Conservation (phyloP, 2,329 filamentous ascomycete species). For the Claviceps sp. region DNA sequence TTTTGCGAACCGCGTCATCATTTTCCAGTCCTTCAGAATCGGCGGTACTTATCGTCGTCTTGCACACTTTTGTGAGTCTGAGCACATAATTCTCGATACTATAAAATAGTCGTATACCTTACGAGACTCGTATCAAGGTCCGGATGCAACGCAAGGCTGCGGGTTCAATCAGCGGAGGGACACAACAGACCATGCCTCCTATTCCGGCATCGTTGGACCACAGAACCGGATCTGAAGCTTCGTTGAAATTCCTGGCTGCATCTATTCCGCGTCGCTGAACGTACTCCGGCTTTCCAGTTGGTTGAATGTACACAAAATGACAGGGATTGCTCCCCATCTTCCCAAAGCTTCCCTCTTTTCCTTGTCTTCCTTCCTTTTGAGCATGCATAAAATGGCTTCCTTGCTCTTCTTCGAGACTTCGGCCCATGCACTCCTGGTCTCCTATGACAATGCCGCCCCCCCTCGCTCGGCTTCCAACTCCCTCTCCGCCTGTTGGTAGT, state of each 20-base stretch:
- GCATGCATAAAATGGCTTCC: not conserved
- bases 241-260: not conserved
- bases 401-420: too few species aligned
- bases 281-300: slow-evolving; percentile 5
- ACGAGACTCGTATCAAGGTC: too few species aligned
- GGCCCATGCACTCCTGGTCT: slow-evolving; percentile 1
- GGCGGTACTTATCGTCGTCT: too few species aligned
- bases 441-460: not conserved
- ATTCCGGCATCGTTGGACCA: not conserved
- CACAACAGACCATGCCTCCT: too few species aligned
- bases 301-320: slow-evolving; percentile 1
- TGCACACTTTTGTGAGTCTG: too few species aligned
- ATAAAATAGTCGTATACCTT: too few species aligned
- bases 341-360: not conserved
- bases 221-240: not conserved
- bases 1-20: too few species aligned
- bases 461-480: slow-evolving; percentile 68
- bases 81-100: too few species aligned
- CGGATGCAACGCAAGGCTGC: too few species aligned
- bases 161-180: too few species aligned
- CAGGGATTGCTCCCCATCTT: not conserved
- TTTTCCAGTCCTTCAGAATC: too few species aligned
- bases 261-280: slow-evolving; percentile 8
- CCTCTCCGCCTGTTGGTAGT: slow-evolving; percentile 88
- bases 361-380: not conserved